These are phyloP conservation scores for Globisporangium barbulae DNA, from an alignment of 352 stramenopile genomes.

Conservation along the genomic window DNA sequence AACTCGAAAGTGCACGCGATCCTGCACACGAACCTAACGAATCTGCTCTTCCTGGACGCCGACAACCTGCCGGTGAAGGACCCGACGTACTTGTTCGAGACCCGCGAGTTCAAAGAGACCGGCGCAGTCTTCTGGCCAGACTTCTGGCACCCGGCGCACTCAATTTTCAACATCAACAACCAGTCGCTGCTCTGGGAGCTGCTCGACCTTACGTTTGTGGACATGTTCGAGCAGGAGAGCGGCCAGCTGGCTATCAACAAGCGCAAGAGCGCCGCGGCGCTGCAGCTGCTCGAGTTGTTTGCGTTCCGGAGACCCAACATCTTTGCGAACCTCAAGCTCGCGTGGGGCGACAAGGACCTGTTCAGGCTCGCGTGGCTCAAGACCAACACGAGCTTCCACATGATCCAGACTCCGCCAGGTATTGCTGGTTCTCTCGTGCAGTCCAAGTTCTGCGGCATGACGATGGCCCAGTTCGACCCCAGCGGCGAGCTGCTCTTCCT, in stretches of 20 bases:
- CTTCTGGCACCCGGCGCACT: conserved; percentile 56
- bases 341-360: conserved; percentile 53
- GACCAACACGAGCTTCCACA: conserved; percentile 41
- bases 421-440: conserved; percentile 31
- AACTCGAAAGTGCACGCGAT: conserved; percentile 50
- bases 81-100: conserved; percentile 48
- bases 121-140: conserved; percentile 63
- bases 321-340: conserved; percentile 35
- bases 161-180: conserved; percentile 59
- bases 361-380: conserved; percentile 34
- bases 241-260: conserved; percentile 54
- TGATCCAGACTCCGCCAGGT: conserved; percentile 39
- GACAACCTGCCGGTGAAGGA: conserved; percentile 51
- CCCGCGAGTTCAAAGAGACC: conserved; percentile 25
- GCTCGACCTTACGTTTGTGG: conserved; percentile 36
- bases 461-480: conserved; percentile 41
- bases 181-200: conserved; percentile 49
- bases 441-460: conserved; percentile 50
- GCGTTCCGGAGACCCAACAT: conserved; percentile 38
- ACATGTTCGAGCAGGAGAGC: conserved; percentile 76
- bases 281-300: conserved; percentile 36
- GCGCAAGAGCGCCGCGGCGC: conserved; percentile 24
- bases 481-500: conserved; percentile 38
- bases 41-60: conserved; percentile 49
- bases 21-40: conserved; percentile 28